Evolutionary conservation across 2,329 filamentous ascomycete species (phyloP), one percentile per base, ranked within the genome.

Genomic region (Colletotrichum gigasporum): DNA sequence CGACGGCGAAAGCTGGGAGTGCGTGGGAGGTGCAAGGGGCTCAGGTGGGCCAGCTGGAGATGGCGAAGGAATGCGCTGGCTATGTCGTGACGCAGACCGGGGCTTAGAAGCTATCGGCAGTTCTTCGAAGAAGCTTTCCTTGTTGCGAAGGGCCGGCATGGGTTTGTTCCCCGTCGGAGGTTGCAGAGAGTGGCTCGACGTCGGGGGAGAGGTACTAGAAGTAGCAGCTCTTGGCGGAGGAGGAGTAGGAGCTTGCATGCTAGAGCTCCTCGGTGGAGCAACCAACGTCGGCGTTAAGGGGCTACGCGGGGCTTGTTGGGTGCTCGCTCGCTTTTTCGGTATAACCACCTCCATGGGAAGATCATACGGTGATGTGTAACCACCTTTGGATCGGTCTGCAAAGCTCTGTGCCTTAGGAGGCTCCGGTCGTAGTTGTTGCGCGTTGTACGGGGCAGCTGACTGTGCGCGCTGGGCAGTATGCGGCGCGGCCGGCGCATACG

Each of bases 321-420:
- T 82, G 71, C 85, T 88, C 5, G 82, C 76, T 54, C 90, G 83
- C 80, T 91, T 90, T 75, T 89, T 83, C 71, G 91, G 88, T 69
- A 91, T 91, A 26, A 91, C 86, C 28, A 99, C 86, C 57, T 97
- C 95, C 78, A 96, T 92, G 4, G 96, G 96, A 18, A 99, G 83
- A 78, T 99, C 96, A 71, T 97, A 99, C 0, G 96, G 96, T 18
- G 95, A 98, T 50, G 91, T 86, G 75, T 99, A 99, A 7, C 95
- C 94, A 59, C 92, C 92, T 78, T 97, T 98, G 3, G 93, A 82
- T 76, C 96, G 96, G 76, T 95, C 91, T 5, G 87, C 93, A 76
- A 97, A 99, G 77, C 95, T 98, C 74, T 96, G 89, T 1, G 87
- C 83, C 77, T 88, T 89, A 28, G 78, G 77, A 63, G 85, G 70